Base-by-base conservation (phyloP, 2,329 filamentous ascomycete species). In the Myriangium duriaei region DNA sequence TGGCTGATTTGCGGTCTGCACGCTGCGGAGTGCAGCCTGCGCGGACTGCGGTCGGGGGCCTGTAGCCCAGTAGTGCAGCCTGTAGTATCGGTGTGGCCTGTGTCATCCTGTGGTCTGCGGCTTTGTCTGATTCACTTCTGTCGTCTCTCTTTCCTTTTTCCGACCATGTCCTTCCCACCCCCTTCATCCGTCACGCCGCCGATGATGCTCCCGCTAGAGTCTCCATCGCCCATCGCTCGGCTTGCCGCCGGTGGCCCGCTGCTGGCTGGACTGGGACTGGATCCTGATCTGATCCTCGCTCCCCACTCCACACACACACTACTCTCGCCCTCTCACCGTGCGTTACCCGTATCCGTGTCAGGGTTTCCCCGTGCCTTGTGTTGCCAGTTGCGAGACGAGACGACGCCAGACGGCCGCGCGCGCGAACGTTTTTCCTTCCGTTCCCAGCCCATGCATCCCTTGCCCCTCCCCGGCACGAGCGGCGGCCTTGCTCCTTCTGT, bases 351-450 rank as follows among this genome's bases (percentile, higher is more conserved):
- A 33, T 14, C 36, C 36, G 36, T 39, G 36, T 39, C 36, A 33
- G 32, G 36, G 26, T 32, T 14, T 18, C 30, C 36, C 30, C 36
- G 36, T 19, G 21, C n/a, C 21, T 15, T 32, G 11, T 13, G 30
- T 15, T 32, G 30, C 11, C 7, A 13, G 28, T 32, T 39, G 36
- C 36, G 36, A 39, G 10, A 17, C 32, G 32, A 34, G 36, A 39
- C 36, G 36, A 39, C 29, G 32, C 36, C 16, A 39, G 29, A 39
- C 36, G 36, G 28, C 30, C 29, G 18, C 21, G 21, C 21, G 21
- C n/a, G 29, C 36, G 16, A 39, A 39, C 36, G 36, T 39, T 39
- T 37, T 33, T 39, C 36, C 28, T 26, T 26, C 21, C 21, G 7
- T 26, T 26, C 7, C 21, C 21, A 26, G n/a, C n/a, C n/a, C 21